Evolutionary conservation across 371 early-diverging fungal species (phyloP), one percentile per base, ranked within the genome.

Genomic region (Mucor racemosus): DNA sequence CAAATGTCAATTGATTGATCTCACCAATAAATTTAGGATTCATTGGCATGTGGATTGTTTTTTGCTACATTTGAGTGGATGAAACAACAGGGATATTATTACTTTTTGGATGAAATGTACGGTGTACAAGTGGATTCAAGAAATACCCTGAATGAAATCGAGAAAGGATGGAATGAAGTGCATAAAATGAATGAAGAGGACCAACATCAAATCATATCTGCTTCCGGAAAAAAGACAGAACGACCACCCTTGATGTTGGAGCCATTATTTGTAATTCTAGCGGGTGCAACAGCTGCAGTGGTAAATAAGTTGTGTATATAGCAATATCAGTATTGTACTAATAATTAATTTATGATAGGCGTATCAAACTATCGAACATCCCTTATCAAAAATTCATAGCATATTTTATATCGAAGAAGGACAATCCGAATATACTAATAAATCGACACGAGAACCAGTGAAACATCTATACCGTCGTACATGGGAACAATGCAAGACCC

Each of bases 51-150:
- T 69, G 90, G 91, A 5, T 69, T 90, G 9, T 92, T 92, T 65
- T 92, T 92, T 81, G 91, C 90, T 2, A 85, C 90, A 6, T 92
- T 92, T 72, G 93, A 91, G 68, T 87, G 84, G 84, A 84, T 88
- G 13, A 92, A 92, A 54, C 86, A 88, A 31, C 89, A 90, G 54
- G 88, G 86, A 14, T 88, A 87, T 60, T 85, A 86, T 66, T 79
- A 84, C 44, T 86, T 80, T 55, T 73, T 88, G 36, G 82, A 87
- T 60, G 86, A 85, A 64, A 77, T 87, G 69, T 83, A 86, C 60
- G 86, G 84, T 3, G 63, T 82, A 7, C 85, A 83, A 13, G 77
- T 85, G 6, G 81, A 82, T 71, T 75, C 84, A 42, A 68, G 68
- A 11, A 72, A 66, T 48, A 72, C 74, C 5, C 58, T 74, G 35